Evolutionary conservation across 176 grass and related monocot species (phyloP).

Genomic region (Triticum dicoccoides): DNA sequence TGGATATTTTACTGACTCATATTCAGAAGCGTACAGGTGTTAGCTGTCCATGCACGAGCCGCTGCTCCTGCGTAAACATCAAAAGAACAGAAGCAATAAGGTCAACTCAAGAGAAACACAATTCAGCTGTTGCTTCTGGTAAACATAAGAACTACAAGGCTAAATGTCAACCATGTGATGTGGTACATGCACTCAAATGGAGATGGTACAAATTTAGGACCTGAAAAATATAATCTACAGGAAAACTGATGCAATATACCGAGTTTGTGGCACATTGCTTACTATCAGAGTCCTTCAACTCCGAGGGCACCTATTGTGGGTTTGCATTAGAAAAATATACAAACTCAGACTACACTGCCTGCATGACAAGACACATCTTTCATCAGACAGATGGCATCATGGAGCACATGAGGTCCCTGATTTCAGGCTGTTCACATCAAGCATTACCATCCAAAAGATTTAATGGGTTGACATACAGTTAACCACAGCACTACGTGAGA

Average conservation of each 20-base stretch:
- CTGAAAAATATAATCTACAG: not conserved
- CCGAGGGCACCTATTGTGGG: not conserved
- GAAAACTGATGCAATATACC: not conserved
- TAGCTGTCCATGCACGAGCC: slow-evolving; percentile 11
- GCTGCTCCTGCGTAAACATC: slow-evolving; percentile 20
- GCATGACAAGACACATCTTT: slow-evolving; percentile 13
- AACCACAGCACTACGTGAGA: not conserved
- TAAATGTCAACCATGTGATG: not conserved
- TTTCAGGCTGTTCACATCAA: slow-evolving; percentile 24
- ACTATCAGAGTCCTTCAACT: not conserved
- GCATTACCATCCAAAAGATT: slow-evolving; percentile 6
- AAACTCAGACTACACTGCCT: not conserved
- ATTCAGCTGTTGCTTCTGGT: not conserved
- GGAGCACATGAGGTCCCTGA: not conserved
- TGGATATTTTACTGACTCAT: not conserved
- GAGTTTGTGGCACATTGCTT: not conserved
- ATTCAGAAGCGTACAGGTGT: slow-evolving; percentile 12
- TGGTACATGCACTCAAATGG: not conserved
- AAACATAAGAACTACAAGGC: not conserved
- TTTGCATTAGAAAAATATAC: not conserved
- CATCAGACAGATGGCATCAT: slow-evolving; percentile 6
- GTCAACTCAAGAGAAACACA: slow-evolving; percentile 17
- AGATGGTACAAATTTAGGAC: not conserved
- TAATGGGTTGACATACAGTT: slow-evolving; percentile 31
- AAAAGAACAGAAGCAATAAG: slow-evolving; percentile 1